Evolutionary conservation across 805 yeast genomes (phyloP), one percentile per base, ranked within the genome.

Genomic region (Yarrowia sp.): DNA sequence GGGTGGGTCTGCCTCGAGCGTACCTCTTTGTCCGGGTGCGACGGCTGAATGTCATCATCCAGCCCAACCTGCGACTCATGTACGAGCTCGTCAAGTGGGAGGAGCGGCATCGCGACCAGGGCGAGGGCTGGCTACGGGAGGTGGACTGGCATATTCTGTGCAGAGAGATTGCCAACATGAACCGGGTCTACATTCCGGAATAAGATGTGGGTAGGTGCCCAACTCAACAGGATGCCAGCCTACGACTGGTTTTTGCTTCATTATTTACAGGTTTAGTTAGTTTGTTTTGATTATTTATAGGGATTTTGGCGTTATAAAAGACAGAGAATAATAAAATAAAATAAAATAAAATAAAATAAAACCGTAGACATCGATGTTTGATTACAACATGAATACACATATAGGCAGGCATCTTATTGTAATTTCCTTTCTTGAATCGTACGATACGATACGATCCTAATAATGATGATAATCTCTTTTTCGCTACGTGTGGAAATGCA

Each of bases 101-200:
- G 70, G 87, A 78, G 69, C 69, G 66, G 48, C 70, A 70, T 64
- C 70, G 74, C 11, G 62, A 61, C 21, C 63, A 70, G 22, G 74
- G 68, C 22, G 69, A 69, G 32, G 70, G 67, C 61, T 68, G 67
- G 75, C 73, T 70, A 32, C 79, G 96, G 35, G 90, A 86, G 65
- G 86, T 90, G 62, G 97, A 92, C 70, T 93, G 98, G 98, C 88
- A 85, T 71, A 81, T 89, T 6, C 77, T 93, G 71, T 90, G 98
- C 72, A 82, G 93, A 36, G 96, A 91, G 71, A 89, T 93, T 66
- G 85, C 88, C 71, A 81, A 83, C 67, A 78, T 93, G 77, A 93
- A 92, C 74, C 81, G 83, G 70, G 88, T 88, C 10, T 88, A 86
- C 70, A 81, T 86, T 52, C 52, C 68, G 6, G 67, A 66, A 40